Conservation (phyloP, 768 basidiomycete species). For the Amanita exitialis region DNA sequence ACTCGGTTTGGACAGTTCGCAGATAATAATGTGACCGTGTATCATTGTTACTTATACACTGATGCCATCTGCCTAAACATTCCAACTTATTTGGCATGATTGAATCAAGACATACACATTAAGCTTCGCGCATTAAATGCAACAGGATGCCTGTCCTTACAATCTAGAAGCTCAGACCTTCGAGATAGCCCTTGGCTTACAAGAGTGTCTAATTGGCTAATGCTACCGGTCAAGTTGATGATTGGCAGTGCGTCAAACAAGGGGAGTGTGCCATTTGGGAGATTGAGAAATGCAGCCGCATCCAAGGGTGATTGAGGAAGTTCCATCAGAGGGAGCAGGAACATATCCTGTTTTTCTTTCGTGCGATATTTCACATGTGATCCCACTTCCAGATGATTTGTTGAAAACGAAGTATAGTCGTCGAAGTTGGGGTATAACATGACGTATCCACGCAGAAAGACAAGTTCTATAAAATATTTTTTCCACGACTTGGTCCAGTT, state of each 20-base stretch:
- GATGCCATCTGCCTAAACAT: no score
- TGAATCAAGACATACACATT: slow-evolving; percentile 12
- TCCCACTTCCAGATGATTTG: slow-evolving; percentile 84
- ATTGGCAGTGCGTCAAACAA: slow-evolving; percentile 48
- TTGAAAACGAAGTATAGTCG: slow-evolving; percentile 66
- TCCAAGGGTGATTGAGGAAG: slow-evolving; percentile 17
- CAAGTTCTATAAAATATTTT: slow-evolving; percentile 81
- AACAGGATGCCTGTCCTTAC: slow-evolving; percentile 10
- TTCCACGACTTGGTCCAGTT: slow-evolving; percentile 81
- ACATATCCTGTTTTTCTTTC: slow-evolving; percentile 49
- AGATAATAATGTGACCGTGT: slow-evolving; percentile 45
- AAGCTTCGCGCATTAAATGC: slow-evolving; percentile 17
- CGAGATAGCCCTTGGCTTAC: slow-evolving; percentile 22
- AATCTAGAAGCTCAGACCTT: slow-evolving; percentile 23
- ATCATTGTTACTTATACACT: neutral
- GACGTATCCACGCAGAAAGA: slow-evolving; percentile 70
- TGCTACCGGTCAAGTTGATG: slow-evolving; percentile 52
- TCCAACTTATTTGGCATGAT: no score
- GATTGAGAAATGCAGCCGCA: slow-evolving; percentile 33
- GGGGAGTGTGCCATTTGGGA: slow-evolving; percentile 48
- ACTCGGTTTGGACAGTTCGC: slow-evolving; percentile 57
- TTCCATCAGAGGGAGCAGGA: slow-evolving; percentile 62
- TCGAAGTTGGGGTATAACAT: slow-evolving; percentile 88
- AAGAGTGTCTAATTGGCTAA: slow-evolving; percentile 27
- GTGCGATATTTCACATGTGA: slow-evolving; percentile 62